Conservation (phyloP, 768 basidiomycete species). For the Suillus subluteus region DNA sequence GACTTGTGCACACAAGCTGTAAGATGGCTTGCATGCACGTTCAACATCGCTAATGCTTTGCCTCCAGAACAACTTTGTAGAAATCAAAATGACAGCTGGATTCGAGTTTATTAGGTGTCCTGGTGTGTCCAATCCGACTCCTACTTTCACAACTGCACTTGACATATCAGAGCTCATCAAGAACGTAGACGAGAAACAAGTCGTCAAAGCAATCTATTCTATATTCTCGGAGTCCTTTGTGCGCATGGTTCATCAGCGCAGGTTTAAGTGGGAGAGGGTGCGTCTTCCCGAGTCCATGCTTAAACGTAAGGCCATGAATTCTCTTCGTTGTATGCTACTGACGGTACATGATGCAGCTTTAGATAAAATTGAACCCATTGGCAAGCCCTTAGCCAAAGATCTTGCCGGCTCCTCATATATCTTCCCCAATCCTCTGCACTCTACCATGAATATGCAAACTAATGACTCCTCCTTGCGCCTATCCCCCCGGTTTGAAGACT, state of each 20-base stretch:
- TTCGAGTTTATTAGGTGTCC: background rate
- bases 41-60: background rate
- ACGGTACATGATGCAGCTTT: background rate
- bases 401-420: background rate
- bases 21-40: background rate
- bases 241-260: background rate
- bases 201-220: background rate
- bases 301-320: slow-evolving; percentile 1
- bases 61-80: slow-evolving; percentile 2
- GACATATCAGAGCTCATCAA: background rate
- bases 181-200: background rate
- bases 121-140: background rate
- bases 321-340: background rate
- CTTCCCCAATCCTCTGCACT: background rate
- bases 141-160: background rate
- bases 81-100: background rate
- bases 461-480: background rate
- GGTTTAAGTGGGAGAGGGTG: background rate
- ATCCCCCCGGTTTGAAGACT: background rate
- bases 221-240: background rate
- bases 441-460: background rate
- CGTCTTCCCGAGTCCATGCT: background rate
- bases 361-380: background rate
- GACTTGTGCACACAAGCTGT: background rate
- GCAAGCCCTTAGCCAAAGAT: background rate